phyloP scores from a whole-genome alignment of 768 basidiomycete genomes.

The Rhodotorula paludigena region DNA sequence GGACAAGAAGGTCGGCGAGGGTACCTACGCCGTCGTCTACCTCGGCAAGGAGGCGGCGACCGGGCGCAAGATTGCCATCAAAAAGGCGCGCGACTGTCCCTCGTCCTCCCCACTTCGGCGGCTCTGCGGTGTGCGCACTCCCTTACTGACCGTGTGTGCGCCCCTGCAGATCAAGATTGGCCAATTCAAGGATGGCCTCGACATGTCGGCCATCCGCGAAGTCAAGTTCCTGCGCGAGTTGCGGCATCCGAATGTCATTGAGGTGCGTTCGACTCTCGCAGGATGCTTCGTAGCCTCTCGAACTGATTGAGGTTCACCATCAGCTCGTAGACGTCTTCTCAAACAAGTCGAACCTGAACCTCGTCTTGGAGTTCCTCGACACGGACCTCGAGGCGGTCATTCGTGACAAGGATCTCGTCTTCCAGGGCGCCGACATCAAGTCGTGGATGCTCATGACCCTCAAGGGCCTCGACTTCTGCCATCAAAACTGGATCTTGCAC shows the following conservation, averaged over 20 bases:
- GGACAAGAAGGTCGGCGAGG: constrained; percentile 56
- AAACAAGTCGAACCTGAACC: constrained; percentile 89
- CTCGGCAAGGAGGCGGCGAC: constrained; percentile 57
- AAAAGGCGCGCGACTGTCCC: constrained; percentile 65
- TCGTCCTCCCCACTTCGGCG: background rate
- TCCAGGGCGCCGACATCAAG: constrained; percentile 92
- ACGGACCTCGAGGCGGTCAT: constrained; percentile 96
- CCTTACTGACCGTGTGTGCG: too few relatives aligned
- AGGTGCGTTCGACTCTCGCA: too few relatives aligned
- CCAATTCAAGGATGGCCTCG: constrained; percentile 67
- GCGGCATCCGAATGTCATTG: constrained; percentile 89
- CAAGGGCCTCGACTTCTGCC: constrained; percentile 96
- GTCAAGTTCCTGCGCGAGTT: constrained; percentile 94
- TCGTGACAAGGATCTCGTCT: constrained; percentile 84
- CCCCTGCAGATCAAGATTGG: constrained; percentile 41
- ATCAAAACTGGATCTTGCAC: constrained; percentile 87
- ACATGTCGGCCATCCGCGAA: constrained; percentile 98
- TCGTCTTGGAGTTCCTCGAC: constrained; percentile 93
- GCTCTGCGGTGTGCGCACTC: too few relatives aligned
- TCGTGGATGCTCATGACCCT: constrained; percentile 99
- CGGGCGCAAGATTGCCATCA: constrained; percentile 85
- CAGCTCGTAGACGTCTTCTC: constrained; percentile 96
- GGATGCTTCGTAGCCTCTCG: background rate
- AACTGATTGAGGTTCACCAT: background rate
- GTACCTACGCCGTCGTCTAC: constrained; percentile 56